Conservation (phyloP, 2,329 filamentous ascomycete species). For the Curvularia verruculosa region DNA sequence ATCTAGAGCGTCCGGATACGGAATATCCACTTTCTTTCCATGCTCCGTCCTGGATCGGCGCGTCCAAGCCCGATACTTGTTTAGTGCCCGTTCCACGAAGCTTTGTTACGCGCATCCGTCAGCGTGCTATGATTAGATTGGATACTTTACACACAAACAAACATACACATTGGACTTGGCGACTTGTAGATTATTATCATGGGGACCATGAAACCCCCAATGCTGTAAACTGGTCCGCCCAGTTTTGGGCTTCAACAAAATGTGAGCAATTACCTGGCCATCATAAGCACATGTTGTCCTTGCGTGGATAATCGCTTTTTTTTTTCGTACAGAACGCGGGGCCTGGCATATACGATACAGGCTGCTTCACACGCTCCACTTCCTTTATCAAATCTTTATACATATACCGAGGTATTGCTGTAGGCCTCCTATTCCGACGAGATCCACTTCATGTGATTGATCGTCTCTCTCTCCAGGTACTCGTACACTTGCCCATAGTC, state of each 20-base stretch:
- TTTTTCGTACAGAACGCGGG: not conserved
- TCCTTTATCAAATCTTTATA: not conserved
- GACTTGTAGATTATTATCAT: not conserved
- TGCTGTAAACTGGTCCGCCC: not conserved
- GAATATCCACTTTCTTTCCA: not conserved
- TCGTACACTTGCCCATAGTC: slow-evolving; percentile 39
- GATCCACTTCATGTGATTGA: slow-evolving; percentile 43
- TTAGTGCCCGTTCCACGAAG: not conserved
- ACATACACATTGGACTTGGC: not conserved
- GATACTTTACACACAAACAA: not conserved
- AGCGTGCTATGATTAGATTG: not conserved
- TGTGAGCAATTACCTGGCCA: not conserved
- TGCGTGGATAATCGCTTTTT: not conserved
- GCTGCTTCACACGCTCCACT: slow-evolving; percentile 2
- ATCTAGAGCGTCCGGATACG: not conserved
- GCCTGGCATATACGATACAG: not conserved
- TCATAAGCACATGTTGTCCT: not conserved
- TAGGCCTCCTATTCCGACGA: slow-evolving; percentile 17
- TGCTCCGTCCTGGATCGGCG: not conserved
- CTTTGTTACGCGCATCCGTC: not conserved
- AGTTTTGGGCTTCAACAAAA: not conserved
- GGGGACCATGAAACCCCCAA: not conserved
- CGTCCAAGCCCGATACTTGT: slow-evolving; percentile 3
- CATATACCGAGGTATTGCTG: not conserved
- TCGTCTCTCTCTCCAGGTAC: slow-evolving; percentile 37